Base-by-base conservation (phyloP, 495 filamentous ascomycete genomes). In the Penicillium salamii region DNA sequence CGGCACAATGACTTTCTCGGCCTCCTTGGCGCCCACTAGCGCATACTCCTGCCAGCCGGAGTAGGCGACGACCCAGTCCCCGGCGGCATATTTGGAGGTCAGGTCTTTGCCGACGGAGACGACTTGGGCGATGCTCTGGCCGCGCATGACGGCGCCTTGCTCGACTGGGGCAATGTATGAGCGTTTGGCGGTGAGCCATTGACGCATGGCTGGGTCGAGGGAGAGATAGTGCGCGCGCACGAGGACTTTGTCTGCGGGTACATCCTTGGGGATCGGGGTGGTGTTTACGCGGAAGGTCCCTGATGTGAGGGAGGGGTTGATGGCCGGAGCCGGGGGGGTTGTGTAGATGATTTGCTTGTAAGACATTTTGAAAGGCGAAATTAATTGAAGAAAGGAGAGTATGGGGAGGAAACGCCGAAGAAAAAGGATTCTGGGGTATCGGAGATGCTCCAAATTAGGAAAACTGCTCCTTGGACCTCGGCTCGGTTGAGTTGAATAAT, bases 191-290 rank as follows among this genome's bases (percentile, higher is more conserved):
- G 71, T 77, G 32, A 93, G 75, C 88, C 87, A 90, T 52, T 82
- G 80, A 49, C 88, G 78, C 82, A 90, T 89, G n/a, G 87, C 85
- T 0, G 88, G 87, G 67, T 92, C 87, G 54, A 88, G 80, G n/a
- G 83, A 87, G 54, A 90, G 70, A 66, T 87, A 89, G 39, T 86
- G 74, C 1, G 69, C 69, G 54, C 88, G 81, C 19, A 89, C 70
- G 21, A 90, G 78, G 43, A 88, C 57, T 50, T 88, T 74, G 56
- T 83, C 78, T 59, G 80, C 67, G n/a, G 82, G 73, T 13, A 72
- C 63, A 63, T 68, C 47, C 23, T 63, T 57, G 8, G 73, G 59
- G 3, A 78, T 69, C 31, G 81, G 72, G 14, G 71, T 65, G 32
- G 65, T 70, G 37, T 68, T 66, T 15, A 84, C 62, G n/a, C 62